A percentile compares a stretch with the other conserved stretches of the same genome.
Conservation (phyloP, 2,329 filamentous ascomycete genomes). For the Aspergillus brunneoviolaceus region DNA sequence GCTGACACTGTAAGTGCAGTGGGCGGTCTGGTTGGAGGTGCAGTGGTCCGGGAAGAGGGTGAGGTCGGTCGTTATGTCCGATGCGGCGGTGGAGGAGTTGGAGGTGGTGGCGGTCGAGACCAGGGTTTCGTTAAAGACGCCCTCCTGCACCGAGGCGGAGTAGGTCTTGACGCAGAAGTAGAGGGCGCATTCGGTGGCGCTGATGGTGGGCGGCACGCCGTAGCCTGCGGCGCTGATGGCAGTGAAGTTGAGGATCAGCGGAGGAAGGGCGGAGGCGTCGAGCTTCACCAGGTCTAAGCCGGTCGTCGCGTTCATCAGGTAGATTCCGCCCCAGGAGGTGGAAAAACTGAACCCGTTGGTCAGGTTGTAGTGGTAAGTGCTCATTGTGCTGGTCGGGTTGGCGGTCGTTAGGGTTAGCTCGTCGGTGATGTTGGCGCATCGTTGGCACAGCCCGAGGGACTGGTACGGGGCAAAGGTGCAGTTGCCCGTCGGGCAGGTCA, state of each 20-base stretch:
- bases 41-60: conserved; percentile 22
- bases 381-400: not conserved
- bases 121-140: conserved; percentile 18
- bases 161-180: conserved; percentile 27
- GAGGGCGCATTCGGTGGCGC: conserved; percentile 24
- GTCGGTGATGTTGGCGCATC: conserved; percentile 23
- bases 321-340: conserved; percentile 13
- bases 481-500: conserved; percentile 34
- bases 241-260: conserved; percentile 24
- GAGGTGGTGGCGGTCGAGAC: conserved; percentile 12
- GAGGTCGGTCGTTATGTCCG: not conserved
- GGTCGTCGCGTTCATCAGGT: conserved; percentile 24
- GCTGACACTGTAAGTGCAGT: conserved; percentile 23
- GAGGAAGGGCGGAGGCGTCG: conserved; percentile 12
- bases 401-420: conserved; percentile 7
- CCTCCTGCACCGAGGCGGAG: conserved; percentile 17
- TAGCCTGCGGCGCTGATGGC: conserved; percentile 21
- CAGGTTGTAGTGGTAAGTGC: conserved; percentile 20
- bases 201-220: conserved; percentile 15
- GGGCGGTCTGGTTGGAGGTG: conserved; percentile 20
- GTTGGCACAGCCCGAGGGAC: conserved; percentile 32
- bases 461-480: conserved; percentile 33
- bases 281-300: conserved; percentile 14
- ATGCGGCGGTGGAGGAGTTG: conserved; percentile 15
- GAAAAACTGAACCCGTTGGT: conserved; percentile 21